These are phyloP conservation scores for Didymella glomerata DNA, from an alignment of 2,329 filamentous ascomycete species.

Conservation along the genomic window DNA sequence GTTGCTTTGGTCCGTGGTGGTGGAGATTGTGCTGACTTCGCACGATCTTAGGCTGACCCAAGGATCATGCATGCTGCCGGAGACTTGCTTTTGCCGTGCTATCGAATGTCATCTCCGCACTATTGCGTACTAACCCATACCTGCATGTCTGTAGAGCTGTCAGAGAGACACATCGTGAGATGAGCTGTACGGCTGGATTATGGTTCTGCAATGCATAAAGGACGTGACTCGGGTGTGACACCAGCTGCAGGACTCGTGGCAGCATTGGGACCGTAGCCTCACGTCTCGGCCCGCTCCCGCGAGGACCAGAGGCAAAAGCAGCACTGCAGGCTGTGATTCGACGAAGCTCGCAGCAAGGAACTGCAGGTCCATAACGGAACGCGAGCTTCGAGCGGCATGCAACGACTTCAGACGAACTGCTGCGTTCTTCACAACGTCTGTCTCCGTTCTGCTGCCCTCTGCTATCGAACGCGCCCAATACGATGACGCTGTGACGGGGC, in stretches of 20 bases:
- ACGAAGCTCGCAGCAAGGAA: conserved; percentile 15
- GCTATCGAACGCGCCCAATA: conserved; percentile 4
- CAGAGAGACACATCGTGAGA: background rate
- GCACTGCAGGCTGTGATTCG: conserved; percentile 17
- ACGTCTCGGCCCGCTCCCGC: conserved; percentile 17
- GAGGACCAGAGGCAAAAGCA: conserved; percentile 14
- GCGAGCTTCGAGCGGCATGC: conserved; percentile 11
- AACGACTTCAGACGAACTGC: conserved; percentile 9
- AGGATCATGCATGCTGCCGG: conserved; percentile 14
- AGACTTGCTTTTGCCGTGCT: conserved; percentile 14
- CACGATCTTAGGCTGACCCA: conserved; percentile 1
- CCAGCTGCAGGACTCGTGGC: conserved; percentile 12
- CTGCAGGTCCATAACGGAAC: conserved; percentile 15
- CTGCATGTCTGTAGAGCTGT: conserved; percentile 5
- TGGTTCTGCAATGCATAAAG: conserved; percentile 1
- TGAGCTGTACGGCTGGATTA: conserved; percentile 6
- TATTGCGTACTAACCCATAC: conserved; percentile 1
- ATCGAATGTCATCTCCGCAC: conserved; percentile 12
- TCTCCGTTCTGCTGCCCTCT: background rate
- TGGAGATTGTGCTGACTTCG: conserved; percentile 12
- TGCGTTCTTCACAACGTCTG: conserved; percentile 1
- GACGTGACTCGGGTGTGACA: conserved; percentile 7
- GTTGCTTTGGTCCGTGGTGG: background rate
- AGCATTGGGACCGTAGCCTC: conserved; percentile 20
- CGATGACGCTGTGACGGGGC: conserved; percentile 14